A percentile compares a stretch with the other conserved stretches of the same genome.
Evolutionary conservation across 2,329 filamentous ascomycete genomes (phyloP).

Genomic region (Fusarium annulatum): DNA sequence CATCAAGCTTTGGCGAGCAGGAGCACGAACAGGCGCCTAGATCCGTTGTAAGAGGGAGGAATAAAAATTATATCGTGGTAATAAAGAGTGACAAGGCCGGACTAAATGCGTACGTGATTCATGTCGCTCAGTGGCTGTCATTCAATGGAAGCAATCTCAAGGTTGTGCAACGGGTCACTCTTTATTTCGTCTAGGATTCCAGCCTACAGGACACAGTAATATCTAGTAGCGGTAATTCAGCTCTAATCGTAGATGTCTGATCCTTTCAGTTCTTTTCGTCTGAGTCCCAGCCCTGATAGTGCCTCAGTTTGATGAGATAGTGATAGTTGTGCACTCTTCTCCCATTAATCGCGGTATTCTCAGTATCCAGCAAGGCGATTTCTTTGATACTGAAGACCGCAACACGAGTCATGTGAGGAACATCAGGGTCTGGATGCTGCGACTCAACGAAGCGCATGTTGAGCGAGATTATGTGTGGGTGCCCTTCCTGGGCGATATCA

Average conservation of each 20-base stretch:
- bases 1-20: background rate
- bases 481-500: slow-evolving; percentile 21
- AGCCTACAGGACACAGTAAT: slow-evolving; percentile 10
- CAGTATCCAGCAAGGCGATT: background rate
- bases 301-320: slow-evolving; percentile 25
- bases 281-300: background rate
- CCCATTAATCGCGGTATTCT: background rate
- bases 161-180: slow-evolving; percentile 17
- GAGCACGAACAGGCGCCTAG: slow-evolving; percentile 11
- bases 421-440: background rate
- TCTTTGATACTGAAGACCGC: slow-evolving; percentile 27
- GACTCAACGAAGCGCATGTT: slow-evolving; percentile 34
- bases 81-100: slow-evolving; percentile 8
- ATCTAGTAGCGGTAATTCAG: background rate
- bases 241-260: background rate
- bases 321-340: slow-evolving; percentile 9
- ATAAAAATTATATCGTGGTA: background rate
- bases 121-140: slow-evolving; percentile 6
- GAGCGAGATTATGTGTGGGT: slow-evolving; percentile 21
- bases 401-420: background rate
- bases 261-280: background rate
- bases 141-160: slow-evolving; percentile 27
- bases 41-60: background rate
- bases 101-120: slow-evolving; percentile 9
- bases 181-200: slow-evolving; percentile 15